Base-by-base conservation (phyloP, 352 stramenopile species). In the Phytophthora aleatoria region DNA sequence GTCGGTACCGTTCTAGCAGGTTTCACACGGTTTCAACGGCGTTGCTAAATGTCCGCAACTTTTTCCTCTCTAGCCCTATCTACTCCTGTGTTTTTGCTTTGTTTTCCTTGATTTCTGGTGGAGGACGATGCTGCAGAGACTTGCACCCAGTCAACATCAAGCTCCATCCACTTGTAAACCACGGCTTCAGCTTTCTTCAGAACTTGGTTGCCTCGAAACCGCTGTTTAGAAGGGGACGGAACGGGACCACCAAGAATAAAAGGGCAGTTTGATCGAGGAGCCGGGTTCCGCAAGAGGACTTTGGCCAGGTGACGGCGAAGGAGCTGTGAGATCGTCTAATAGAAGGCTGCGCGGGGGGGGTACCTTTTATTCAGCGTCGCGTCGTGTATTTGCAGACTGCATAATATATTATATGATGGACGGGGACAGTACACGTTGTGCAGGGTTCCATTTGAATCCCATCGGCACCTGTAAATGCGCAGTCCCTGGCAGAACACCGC, bases 1-100 rank as follows among this genome's bases (percentile, higher is more conserved):
- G 58, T 8, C 47, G 7, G 13, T 67, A 62, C 7, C 61, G 49
- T 1, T 31, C 50, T 15, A 66, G 33, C 5, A 66, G 36, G 5
- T 30, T 27, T 24, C 55, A 63, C 6, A 50, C 43, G 9, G 9
- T 50, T 27, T 20, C 43, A 4, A 50, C 43, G 10, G 0, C 45
- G 16, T 39, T 38, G 33, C 33, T 38, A 13, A 38, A 12, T 10
- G 33, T 15, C 33, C 1, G 10, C 8, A 38, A 9, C 33, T 38
- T 38, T 9, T 15, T 38, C 33, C 33, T 38, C 7, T 38, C 33
- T 9, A 38, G 33, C 12, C 33, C 7, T 6, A 38, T 9, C 33
- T 38, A 9, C 33, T 38, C 33, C 33, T 6, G 33, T 38, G 33
- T 52, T 30, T 39, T 50, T 3, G 43, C 20, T 50, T 50, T 33